Percentiles rank a stretch among this genome's conserved stretches.
Conservation (phyloP, 2,329 filamentous ascomycete species). For the Alternaria novae-zelandiae region DNA sequence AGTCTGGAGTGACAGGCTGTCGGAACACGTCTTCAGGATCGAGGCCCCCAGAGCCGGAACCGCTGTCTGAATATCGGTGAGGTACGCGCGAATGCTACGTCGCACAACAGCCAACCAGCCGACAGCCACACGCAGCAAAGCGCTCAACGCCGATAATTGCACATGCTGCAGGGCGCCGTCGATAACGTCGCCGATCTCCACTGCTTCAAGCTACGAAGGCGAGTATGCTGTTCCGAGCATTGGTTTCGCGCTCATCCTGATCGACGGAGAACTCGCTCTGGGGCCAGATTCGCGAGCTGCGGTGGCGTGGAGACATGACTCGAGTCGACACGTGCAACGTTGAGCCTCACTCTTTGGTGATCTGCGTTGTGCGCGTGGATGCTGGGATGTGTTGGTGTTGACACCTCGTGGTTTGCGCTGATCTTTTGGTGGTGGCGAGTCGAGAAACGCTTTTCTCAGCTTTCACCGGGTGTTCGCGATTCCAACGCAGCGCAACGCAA, state of each 20-base stretch:
- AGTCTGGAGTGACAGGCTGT: slow-evolving; percentile 23
- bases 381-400: not conserved
- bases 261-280: not conserved
- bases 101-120: slow-evolving; percentile 2
- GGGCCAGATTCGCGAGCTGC: not conserved
- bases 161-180: not conserved
- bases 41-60: not conserved
- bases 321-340: not conserved
- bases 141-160: not conserved
- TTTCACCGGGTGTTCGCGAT: not conserved
- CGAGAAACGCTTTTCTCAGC: not conserved
- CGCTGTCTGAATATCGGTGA: not conserved
- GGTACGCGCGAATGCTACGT: slow-evolving; percentile 6
- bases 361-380: slow-evolving; percentile 1
- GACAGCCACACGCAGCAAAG: not conserved
- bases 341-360: slow-evolving; percentile 12
- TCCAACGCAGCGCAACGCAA: not conserved
- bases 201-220: not conserved
- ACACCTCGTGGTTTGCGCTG: not conserved
- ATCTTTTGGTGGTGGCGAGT: not conserved
- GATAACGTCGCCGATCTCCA: not conserved
- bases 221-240: not conserved
- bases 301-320: not conserved
- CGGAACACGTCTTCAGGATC: slow-evolving; percentile 4
- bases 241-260: not conserved